Percentiles rank a stretch among this genome's conserved stretches.
These are phyloP conservation scores for Helotiales sp. DNA, from an alignment of 2,329 filamentous ascomycete genomes.

Conservation along the genomic window DNA sequence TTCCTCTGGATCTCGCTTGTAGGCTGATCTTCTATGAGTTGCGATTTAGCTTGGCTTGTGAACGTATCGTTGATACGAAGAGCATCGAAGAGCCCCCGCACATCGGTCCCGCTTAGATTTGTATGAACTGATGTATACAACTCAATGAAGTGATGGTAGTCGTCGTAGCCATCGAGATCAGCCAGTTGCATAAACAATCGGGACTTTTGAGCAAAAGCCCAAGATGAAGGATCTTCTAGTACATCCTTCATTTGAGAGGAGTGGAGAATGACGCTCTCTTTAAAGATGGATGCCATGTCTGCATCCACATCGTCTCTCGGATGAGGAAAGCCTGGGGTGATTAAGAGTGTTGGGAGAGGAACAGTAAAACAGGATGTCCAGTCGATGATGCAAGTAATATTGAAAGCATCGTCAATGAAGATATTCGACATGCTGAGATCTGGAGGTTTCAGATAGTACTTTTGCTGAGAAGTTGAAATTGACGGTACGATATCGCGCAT, in stretches of 20 bases:
- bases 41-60: constrained; percentile 3
- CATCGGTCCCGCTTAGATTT: constrained; percentile 3
- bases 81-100: constrained; percentile 5
- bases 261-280: constrained; percentile 7
- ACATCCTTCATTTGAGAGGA: constrained; percentile 11
- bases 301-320: constrained; percentile 8
- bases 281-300: constrained; percentile 8
- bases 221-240: constrained; percentile 1
- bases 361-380: constrained; percentile 11
- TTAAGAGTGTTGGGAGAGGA: constrained; percentile 11
- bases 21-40: background rate
- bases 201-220: constrained; percentile 14
- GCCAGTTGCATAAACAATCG: constrained; percentile 8
- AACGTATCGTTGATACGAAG: constrained; percentile 11
- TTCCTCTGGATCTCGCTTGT: constrained; percentile 10
- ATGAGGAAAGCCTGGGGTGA: constrained; percentile 11
- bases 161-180: constrained; percentile 11
- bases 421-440: constrained; percentile 12
- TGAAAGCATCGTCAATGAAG: constrained; percentile 13
- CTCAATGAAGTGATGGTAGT: constrained; percentile 12
- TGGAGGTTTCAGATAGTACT: constrained; percentile 15
- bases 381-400: constrained; percentile 14
- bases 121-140: constrained; percentile 12
- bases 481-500: constrained; percentile 9
- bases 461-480: constrained; percentile 13